Evolutionary conservation across 2,329 filamentous ascomycete genomes (phyloP).

Genomic region (Fusarium hostae): DNA sequence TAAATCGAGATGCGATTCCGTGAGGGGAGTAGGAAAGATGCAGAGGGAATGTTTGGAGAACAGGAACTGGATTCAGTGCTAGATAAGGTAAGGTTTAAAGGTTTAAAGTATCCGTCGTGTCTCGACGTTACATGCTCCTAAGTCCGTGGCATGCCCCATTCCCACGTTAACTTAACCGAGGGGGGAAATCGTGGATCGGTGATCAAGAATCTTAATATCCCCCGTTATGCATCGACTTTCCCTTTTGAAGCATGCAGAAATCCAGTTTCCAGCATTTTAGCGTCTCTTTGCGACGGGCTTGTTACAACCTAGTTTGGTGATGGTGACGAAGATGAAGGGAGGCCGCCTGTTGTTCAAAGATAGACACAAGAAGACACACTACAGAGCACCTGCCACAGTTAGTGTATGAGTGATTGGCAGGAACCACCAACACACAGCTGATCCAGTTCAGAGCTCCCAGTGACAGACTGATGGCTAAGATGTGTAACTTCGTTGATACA

Average conservation of each 20-base stretch:
- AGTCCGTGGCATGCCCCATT: background rate
- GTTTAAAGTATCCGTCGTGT: constrained; percentile 11
- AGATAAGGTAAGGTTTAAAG: constrained; percentile 12
- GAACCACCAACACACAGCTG: background rate
- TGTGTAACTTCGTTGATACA: background rate
- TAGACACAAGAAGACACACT: background rate
- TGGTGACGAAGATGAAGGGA: constrained; percentile 24
- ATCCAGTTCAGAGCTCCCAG: constrained; percentile 19
- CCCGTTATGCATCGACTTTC: constrained; percentile 4
- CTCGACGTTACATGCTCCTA: constrained; percentile 35
- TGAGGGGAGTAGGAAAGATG: background rate
- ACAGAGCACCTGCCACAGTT: constrained; percentile 19
- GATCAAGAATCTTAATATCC: constrained; percentile 5
- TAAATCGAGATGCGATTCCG: background rate
- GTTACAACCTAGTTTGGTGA: constrained; percentile 10
- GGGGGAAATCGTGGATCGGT: constrained; percentile 2
- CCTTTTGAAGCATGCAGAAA: constrained; percentile 13
- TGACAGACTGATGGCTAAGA: constrained; percentile 7
- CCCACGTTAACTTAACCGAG: constrained; percentile 28
- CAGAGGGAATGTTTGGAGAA: constrained; percentile 13
- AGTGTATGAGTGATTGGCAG: constrained; percentile 17
- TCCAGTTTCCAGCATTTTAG: constrained; percentile 30
- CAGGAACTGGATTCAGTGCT: background rate
- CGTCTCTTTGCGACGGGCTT: constrained; percentile 20
- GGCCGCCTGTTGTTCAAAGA: constrained; percentile 17